Percentiles rank a stretch among this genome's conserved stretches.
These are phyloP conservation scores for Nicotiana tabacum DNA, from an alignment of 257 asterid species.

Conservation along the genomic window DNA sequence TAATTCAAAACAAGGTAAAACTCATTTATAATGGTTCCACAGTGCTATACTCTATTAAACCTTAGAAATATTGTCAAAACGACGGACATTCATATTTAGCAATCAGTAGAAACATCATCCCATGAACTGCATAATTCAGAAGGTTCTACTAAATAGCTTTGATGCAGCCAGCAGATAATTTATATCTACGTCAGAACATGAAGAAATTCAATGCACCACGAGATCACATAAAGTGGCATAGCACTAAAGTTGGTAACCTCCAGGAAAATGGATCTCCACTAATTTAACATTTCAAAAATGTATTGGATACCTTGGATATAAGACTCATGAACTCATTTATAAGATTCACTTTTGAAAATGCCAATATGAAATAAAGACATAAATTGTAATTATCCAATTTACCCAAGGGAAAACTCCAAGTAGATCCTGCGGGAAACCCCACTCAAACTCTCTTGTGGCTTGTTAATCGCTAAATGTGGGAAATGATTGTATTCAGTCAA, in stretches of 20 bases:
- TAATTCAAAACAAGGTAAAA: neutral
- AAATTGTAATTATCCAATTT: constrained; percentile 16
- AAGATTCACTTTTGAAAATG: neutral
- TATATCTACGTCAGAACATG: neutral
- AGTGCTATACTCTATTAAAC: neutral
- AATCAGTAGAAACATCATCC: neutral
- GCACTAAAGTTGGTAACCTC: neutral
- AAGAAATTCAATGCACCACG: neutral
- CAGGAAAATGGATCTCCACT: neutral
- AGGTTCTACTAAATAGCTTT: neutral
- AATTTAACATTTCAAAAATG: neutral
- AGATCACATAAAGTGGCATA: neutral
- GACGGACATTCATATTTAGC: neutral
- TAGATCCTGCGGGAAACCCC: constrained; percentile 66
- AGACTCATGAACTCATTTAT: neutral
- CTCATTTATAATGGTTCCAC: neutral
- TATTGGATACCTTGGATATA: neutral
- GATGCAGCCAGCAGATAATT: neutral
- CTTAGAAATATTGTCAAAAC: neutral
- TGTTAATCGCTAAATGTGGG: constrained; percentile 45
- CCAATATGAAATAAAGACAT: neutral
- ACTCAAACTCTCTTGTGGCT: constrained; percentile 24
- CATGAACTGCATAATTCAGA: neutral
- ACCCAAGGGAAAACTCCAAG: constrained; percentile 81
- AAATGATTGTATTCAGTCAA: constrained; percentile 39